These are phyloP conservation scores for Rosa persica DNA, from an alignment of 306 rosid genomes.

Conservation along the genomic window DNA sequence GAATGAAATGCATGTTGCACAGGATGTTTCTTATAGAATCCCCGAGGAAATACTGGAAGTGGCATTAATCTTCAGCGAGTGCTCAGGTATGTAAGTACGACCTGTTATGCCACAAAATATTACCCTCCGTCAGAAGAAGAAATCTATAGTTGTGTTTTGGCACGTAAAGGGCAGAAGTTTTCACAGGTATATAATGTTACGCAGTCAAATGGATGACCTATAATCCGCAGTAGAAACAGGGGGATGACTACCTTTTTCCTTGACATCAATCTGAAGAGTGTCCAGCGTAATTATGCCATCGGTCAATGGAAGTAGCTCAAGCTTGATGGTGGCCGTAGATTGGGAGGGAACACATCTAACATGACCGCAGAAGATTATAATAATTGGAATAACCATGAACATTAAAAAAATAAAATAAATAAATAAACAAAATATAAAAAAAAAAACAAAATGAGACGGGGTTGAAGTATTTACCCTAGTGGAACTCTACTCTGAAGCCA, in stretches of 20 bases:
- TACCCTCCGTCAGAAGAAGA: constrained; percentile 6
- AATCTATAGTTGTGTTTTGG: not conserved
- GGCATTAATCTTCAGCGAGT: constrained; percentile 69
- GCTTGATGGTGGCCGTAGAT: constrained; percentile 78
- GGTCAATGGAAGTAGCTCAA: constrained; percentile 92
- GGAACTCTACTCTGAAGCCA: constrained; percentile 99
- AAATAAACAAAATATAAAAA: too few relatives aligned
- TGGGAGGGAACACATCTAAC: constrained; percentile 78
- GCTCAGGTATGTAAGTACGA: constrained; percentile 69
- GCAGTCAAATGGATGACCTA: not conserved
- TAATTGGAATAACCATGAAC: constrained; percentile 18
- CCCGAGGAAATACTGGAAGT: constrained; percentile 71
- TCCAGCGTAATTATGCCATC: constrained; percentile 86
- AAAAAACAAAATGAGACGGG: not conserved
- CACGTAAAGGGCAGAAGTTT: not conserved
- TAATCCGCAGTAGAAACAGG: not conserved
- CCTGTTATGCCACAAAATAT: constrained; percentile 53
- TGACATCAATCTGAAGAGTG: constrained; percentile 78
- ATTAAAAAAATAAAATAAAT: not conserved
- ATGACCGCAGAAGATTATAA: constrained; percentile 24
- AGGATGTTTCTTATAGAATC: constrained; percentile 34
- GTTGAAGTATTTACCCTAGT: constrained; percentile 61
- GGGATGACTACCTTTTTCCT: constrained; percentile 67
- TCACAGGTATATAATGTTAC: not conserved
- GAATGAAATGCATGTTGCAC: constrained; percentile 24